phyloP scores from a whole-genome alignment of 768 basidiomycete genomes.

The Leccinellum albellum region DNA sequence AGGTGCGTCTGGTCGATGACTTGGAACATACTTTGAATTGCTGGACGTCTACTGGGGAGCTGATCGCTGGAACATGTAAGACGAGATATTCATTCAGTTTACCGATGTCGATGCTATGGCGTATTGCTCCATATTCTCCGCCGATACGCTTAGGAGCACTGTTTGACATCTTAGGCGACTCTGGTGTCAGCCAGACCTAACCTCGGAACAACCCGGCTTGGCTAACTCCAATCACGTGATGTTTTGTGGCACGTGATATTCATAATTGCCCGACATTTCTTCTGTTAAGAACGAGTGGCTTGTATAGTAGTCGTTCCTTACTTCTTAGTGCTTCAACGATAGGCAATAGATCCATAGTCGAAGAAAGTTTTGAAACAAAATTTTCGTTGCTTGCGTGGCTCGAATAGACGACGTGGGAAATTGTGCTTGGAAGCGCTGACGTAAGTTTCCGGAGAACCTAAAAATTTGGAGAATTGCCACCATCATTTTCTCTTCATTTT shows the following conservation, averaged over 20 bases:
- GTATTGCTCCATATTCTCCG: constrained; percentile 71
- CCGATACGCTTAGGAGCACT: constrained; percentile 49
- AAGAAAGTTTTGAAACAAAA: background rate
- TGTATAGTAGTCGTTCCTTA: background rate
- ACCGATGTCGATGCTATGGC: constrained; percentile 63
- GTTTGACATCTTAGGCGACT: constrained; percentile 17
- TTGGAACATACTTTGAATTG: constrained; percentile 78
- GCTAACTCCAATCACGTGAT: background rate
- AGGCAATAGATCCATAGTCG: background rate
- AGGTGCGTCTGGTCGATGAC: background rate
- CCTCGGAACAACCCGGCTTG: background rate
- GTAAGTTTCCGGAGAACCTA: constrained; percentile 32
- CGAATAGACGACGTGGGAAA: constrained; percentile 11
- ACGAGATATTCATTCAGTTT: constrained; percentile 66
- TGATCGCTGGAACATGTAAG: constrained; percentile 50
- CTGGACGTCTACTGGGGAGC: constrained; percentile 70
- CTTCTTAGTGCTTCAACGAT: background rate
- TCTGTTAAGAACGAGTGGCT: background rate
- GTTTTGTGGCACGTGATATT: too few species aligned
- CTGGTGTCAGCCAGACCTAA: background rate
- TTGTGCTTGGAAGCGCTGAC: constrained; percentile 18
- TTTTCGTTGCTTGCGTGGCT: background rate
- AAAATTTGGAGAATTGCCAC: constrained; percentile 44
- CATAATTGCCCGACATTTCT: too few species aligned
- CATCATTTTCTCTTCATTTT: constrained; percentile 31